Evolutionary conservation across 176 grass and related monocot species (phyloP).

Genomic region (Carex kokanica): DNA sequence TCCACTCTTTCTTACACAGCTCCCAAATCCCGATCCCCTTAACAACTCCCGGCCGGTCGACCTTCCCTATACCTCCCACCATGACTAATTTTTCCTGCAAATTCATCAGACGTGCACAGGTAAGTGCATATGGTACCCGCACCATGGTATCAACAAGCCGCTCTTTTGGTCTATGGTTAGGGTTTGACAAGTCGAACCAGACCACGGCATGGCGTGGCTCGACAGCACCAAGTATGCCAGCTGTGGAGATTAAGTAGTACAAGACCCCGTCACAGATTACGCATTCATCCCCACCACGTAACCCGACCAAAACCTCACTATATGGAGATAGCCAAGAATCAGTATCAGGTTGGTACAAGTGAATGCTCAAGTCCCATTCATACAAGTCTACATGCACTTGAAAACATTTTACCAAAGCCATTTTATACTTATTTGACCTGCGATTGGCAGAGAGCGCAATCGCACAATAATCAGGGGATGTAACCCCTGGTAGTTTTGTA

Average conservation of each 20-base stretch:
- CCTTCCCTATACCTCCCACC: conserved; percentile 82
- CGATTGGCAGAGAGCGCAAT: conserved; percentile 52
- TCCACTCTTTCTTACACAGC: conserved; percentile 58
- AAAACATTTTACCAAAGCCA: conserved; percentile 62
- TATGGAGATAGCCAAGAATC: conserved; percentile 49
- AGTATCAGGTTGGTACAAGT: conserved; percentile 50
- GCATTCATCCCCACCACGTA: conserved; percentile 64
- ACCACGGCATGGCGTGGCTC: conserved; percentile 61
- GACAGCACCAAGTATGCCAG: conserved; percentile 45
- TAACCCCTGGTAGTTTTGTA: conserved; percentile 42
- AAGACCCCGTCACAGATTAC: conserved; percentile 84
- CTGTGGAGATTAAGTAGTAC: conserved; percentile 71
- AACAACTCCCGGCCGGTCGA: conserved; percentile 73
- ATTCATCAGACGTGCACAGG: conserved; percentile 78
- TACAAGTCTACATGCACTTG: conserved; percentile 58
- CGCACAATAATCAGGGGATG: conserved; percentile 67
- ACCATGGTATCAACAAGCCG: conserved; percentile 42
- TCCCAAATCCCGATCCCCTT: conserved; percentile 97
- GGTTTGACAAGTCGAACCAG: conserved; percentile 57
- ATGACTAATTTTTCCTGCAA: conserved; percentile 58
- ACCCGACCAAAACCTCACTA: conserved; percentile 55
- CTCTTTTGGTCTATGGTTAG: conserved; percentile 1
- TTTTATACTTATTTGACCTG: conserved; percentile 50
- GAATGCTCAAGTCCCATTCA: conserved; percentile 67
- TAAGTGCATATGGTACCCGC: conserved; percentile 62